Base-by-base conservation (phyloP, 495 filamentous ascomycete species). In the Sphaerosporella brunnea region DNA sequence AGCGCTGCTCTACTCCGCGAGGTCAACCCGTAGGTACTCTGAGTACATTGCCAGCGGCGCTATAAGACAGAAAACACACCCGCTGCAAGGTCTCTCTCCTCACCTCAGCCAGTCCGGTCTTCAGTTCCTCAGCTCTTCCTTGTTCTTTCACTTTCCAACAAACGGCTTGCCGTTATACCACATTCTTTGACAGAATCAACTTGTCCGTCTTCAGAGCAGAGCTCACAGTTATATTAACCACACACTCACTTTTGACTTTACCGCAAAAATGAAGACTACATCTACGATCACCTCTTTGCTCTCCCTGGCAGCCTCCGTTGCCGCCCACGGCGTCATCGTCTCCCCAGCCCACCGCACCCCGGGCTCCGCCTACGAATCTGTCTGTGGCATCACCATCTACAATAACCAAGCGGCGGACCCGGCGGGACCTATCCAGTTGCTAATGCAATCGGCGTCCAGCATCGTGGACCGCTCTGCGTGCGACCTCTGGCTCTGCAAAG, bases 401-500 rank as follows among this genome's bases (percentile, higher is more conserved):
- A 64, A 67, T 57, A 75, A 75, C 63, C 73, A 81, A 63, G 56
- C 63, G 39, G 59, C 68, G 23, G 77, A 81, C 68, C 70, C 73
- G 62, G 78, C 78, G 47, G 76, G 73, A 42, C 80, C 82, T 64
- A 66, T 81, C 16, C 77, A 83, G 55, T 73, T 72, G 9, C 67
- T 78, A 34, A 65, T 78, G n/a, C 71, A 79, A 52, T 66, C 72
- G 19, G 73, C 66, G 36, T 63, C 59, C n/a, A 51, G 60, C 47
- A 73, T 74, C 60, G 56, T 62, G 44, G 73, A 73, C 55, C 62
- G 67, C 34, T 64, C 63, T 8, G 65, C 64, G 36, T 83, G 80
- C 65, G 69, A 80, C 61, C 63, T 79, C 39, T 81, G 68, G 65
- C 69, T 79, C 11, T 83, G 80, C 77, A 78, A 75, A 56, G 80